These are phyloP conservation scores for Leccinum subgranulosum DNA, from an alignment of 768 basidiomycete species.

Conservation along the genomic window DNA sequence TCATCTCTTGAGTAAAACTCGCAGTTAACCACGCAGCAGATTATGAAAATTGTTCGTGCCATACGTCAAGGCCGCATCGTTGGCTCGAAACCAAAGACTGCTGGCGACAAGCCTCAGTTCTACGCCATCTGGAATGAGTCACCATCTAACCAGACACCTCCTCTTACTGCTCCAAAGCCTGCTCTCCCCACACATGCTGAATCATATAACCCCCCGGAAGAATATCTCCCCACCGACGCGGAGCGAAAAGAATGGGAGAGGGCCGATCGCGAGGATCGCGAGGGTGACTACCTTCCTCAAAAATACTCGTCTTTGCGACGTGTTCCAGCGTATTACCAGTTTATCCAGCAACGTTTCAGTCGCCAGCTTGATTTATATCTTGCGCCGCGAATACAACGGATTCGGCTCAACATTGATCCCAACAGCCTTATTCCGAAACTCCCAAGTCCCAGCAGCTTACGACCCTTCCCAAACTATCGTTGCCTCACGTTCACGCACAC, in stretches of 20 bases:
- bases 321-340: conserved; percentile 87
- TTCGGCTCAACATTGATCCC: conserved; percentile 89
- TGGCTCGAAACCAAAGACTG: conserved; percentile 82
- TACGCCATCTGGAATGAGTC: conserved; percentile 89
- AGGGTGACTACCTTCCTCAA: conserved; percentile 83
- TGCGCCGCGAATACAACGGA: conserved; percentile 85
- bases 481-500: conserved; percentile 70
- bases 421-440: conserved; percentile 90
- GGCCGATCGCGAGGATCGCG: conserved; percentile 83
- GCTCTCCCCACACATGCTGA: conserved; percentile 90
- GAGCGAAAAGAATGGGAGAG: conserved; percentile 83
- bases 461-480: conserved; percentile 90
- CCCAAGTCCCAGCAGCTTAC: conserved; percentile 85
- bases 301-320: conserved; percentile 82
- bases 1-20: neutral
- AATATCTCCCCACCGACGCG: conserved; percentile 84
- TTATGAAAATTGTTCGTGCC: conserved; percentile 99
- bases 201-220: conserved; percentile 97
- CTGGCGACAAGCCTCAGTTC: conserved; percentile 60
- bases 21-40: conserved; percentile 43
- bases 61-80: conserved; percentile 94
- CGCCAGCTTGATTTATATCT: conserved; percentile 96
- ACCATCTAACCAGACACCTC: conserved; percentile 73
- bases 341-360: conserved; percentile 91
- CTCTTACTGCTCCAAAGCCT: conserved; percentile 90